Conservation (phyloP, 495 filamentous ascomycete genomes). For the Letharia lupina region DNA sequence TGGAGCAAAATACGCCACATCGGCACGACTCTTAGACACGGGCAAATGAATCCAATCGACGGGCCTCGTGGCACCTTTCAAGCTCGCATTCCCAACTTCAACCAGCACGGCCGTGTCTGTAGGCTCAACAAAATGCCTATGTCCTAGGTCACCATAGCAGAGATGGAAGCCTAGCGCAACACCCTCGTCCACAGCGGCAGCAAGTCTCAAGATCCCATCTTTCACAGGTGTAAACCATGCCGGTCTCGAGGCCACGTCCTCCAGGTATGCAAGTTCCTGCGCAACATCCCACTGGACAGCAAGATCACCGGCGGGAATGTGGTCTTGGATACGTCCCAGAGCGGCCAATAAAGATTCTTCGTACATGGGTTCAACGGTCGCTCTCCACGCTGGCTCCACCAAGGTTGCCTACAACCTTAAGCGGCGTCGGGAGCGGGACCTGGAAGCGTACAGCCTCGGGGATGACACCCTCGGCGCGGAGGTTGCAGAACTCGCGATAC, state of each 20-base stretch:
- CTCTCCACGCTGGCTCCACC: constrained; percentile 16
- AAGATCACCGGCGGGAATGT: constrained; percentile 36
- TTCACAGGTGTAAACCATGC: constrained; percentile 32
- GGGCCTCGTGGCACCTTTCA: constrained; percentile 8
- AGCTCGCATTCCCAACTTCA: constrained; percentile 29
- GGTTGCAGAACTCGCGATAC: constrained; percentile 30
- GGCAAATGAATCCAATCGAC: constrained; percentile 34
- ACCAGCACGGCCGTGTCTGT: constrained; percentile 29
- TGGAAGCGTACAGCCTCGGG: constrained; percentile 31
- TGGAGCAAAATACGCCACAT: constrained; percentile 29
- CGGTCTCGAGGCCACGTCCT: constrained; percentile 22
- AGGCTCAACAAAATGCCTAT: constrained; percentile 39
- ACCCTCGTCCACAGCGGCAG: constrained; percentile 26
- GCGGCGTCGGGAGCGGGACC: constrained; percentile 32
- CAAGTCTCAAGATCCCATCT: constrained; percentile 31
- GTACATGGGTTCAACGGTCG: constrained; percentile 34
- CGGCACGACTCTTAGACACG: constrained; percentile 34
- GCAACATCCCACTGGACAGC: constrained; percentile 39
- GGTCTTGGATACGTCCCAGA: constrained; percentile 30
- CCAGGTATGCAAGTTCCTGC: constrained; percentile 32
- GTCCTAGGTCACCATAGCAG: constrained; percentile 39
- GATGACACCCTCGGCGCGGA: constrained; percentile 28
- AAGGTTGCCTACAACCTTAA: constrained; percentile 17
- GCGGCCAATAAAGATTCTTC: constrained; percentile 30
- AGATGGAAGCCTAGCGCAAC: constrained; percentile 37